phyloP scores from a whole-genome alignment of 1,284 basidiomycete genomes.

The Papiliotrema laurentii region DNA sequence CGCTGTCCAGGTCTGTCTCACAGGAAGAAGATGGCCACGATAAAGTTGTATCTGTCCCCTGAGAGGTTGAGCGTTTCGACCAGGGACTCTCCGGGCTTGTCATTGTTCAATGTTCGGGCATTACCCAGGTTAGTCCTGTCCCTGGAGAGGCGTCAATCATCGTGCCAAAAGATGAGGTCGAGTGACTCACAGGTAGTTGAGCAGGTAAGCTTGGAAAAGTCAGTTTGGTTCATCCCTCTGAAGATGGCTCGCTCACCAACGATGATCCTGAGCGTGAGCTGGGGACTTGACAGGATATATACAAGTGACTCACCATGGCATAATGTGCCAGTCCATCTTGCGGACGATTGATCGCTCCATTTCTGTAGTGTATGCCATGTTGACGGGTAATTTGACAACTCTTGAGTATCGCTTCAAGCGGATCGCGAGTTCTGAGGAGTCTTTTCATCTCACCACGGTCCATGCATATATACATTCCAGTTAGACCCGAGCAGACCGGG shows the following conservation, averaged over 20 bases:
- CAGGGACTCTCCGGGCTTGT: slow-evolving; percentile 22
- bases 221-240: neutral
- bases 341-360: slow-evolving; percentile 40
- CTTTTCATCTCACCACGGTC: too few relatives aligned
- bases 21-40: slow-evolving; percentile 31
- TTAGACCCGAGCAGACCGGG: too few relatives aligned
- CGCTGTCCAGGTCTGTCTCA: slow-evolving; percentile 3
- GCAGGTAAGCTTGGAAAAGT: slow-evolving; percentile 12
- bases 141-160: slow-evolving; percentile 5
- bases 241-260: slow-evolving; percentile 2
- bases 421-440: too few relatives aligned
- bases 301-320: slow-evolving; percentile 14
- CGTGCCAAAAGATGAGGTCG: neutral
- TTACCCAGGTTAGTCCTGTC: slow-evolving; percentile 28
- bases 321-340: slow-evolving; percentile 23
- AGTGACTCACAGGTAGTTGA: slow-evolving; percentile 17
- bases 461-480: too few relatives aligned
- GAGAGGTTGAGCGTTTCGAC: slow-evolving; percentile 18
- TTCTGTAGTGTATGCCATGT: too few relatives aligned
- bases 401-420: too few relatives aligned
- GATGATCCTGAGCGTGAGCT: slow-evolving; percentile 6
- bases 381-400: too few relatives aligned
- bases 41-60: slow-evolving; percentile 23
- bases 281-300: neutral
- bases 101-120: slow-evolving; percentile 28